Conservation (phyloP, 1,139 yeast genomes). For the Nakaseomyces uthaithaninus region DNA sequence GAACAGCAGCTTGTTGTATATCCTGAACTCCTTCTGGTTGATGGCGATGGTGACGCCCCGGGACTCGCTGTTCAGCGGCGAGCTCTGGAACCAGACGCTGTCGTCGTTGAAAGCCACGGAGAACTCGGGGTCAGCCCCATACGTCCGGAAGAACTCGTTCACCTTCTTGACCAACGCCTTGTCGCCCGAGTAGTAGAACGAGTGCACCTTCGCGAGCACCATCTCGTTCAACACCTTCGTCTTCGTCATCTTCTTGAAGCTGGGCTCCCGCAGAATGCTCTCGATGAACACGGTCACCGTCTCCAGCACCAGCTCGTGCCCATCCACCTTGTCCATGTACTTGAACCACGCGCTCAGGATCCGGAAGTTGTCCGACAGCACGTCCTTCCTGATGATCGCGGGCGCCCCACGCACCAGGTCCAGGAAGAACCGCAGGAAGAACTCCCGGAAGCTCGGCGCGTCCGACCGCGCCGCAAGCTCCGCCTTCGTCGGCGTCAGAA, state of each 20-base stretch:
- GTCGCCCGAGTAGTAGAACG: conserved; percentile 41
- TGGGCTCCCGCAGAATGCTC: conserved; percentile 49
- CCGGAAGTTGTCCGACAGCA: conserved; percentile 49
- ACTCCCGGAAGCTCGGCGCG: conserved; percentile 16
- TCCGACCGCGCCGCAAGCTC: conserved; percentile 34
- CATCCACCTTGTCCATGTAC: conserved; percentile 48
- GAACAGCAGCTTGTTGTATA: conserved; percentile 61
- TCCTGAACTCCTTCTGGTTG: conserved; percentile 44
- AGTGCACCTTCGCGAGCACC: conserved; percentile 51
- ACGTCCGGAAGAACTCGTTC: conserved; percentile 42
- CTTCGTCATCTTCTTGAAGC: conserved; percentile 61
- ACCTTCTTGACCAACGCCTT: conserved; percentile 34
- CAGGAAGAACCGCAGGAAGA: conserved; percentile 57
- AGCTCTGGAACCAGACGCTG: conserved; percentile 44
- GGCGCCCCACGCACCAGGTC: conserved; percentile 43
- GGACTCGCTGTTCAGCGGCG: conserved; percentile 18
- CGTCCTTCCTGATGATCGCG: conserved; percentile 52
- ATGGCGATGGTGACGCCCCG: conserved; percentile 29
- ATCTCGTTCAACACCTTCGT: conserved; percentile 74
- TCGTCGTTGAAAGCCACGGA: conserved; percentile 62
- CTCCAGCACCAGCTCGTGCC: conserved; percentile 36
- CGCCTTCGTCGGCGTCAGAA: conserved; percentile 47
- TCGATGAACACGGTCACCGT: conserved; percentile 44
- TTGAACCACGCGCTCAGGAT: conserved; percentile 61
- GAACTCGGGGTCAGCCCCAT: conserved; percentile 44